Base-by-base conservation (phyloP, 352 stramenopile genomes). In the Phytophthora constricta region DNA sequence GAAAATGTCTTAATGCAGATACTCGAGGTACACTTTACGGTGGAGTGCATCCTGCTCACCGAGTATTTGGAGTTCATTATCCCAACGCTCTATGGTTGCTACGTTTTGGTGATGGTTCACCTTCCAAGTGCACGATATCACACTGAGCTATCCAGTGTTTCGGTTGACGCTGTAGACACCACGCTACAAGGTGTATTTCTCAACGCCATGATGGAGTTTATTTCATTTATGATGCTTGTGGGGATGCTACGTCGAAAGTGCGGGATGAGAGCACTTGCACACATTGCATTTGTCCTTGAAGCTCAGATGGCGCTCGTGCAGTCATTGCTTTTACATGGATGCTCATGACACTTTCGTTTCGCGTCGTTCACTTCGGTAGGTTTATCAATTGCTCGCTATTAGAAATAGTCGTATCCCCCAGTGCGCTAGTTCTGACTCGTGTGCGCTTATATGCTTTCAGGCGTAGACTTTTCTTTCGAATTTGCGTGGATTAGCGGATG, bases 61-160 rank as follows among this genome's bases (percentile, higher is more conserved):
- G 67, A 75, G 54, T 82, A 75, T 39, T 43, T 69, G 22, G 70
- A 82, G 42, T 58, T 59, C 13, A 47, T 82, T 42, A 64, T 79
- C 47, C 66, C 74, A 0, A 19, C 73, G 2, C 65, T 80, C 28
- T 80, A 78, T 39, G 58, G 23, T 2, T 61, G 23, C 0, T 69
- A 48, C 19, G 51, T 67, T 17, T 11, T 66, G 10, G 27, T 62
- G 16, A 66, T 79, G 66, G 22, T 68, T 0, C 39, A 54, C 3
- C 51, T 77, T 3, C 67, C 70, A 0, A 77, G 70, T 37, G 42
- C 47, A 5, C 37, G 41, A 57, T 64, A 57, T 11, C 56, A 65
- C 19, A 45, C 23, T 9, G 34, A 62, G 5, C 23, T 76, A 11
- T 25, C 51, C 16, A 19, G 19, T 2, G 55, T 72, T 1, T 39